phyloP scores from a whole-genome alignment of 768 basidiomycete species.

The Leccinellum rugosiceps region DNA sequence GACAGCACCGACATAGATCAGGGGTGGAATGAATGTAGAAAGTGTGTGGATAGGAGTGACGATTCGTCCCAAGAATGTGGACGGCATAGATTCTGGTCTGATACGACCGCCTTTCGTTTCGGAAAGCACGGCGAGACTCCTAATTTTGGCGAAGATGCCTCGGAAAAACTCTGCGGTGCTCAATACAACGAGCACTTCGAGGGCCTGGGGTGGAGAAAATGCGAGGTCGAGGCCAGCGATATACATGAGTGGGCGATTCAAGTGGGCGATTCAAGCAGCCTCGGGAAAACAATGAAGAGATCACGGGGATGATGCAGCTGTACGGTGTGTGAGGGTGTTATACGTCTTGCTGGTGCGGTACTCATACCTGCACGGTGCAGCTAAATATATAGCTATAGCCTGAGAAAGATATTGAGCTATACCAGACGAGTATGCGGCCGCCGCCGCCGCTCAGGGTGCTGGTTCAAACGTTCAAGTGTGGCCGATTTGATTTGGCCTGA shows the following conservation, averaged over 20 bases:
- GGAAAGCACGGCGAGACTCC: neutral
- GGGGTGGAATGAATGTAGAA: conserved; percentile 17
- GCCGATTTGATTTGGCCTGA: too few relatives aligned
- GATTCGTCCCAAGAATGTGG: conserved; percentile 19
- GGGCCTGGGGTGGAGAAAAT: conserved; percentile 1
- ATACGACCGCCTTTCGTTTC: conserved; percentile 16
- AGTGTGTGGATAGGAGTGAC: conserved; percentile 25
- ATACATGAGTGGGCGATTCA: conserved; percentile 10
- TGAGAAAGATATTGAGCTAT: too few relatives aligned
- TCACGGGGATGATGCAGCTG: too few relatives aligned
- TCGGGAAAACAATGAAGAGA: too few relatives aligned
- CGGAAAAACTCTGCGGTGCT: conserved; percentile 11
- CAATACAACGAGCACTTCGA: conserved; percentile 15
- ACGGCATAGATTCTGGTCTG: conserved; percentile 9
- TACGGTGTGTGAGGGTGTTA: too few relatives aligned
- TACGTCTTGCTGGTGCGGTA: too few relatives aligned
- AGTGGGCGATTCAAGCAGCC: too few relatives aligned
- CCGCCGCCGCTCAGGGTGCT: too few relatives aligned
- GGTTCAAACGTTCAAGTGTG: too few relatives aligned
- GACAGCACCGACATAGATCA: conserved; percentile 24
- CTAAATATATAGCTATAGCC: too few relatives aligned
- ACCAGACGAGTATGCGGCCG: too few relatives aligned
- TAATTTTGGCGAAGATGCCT: neutral
- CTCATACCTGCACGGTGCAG: too few relatives aligned
- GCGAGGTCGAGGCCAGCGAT: conserved; percentile 13